Percentiles rank a stretch among this genome's conserved stretches.
phyloP scores from a whole-genome alignment of 1,284 basidiomycete genomes.

The Papiliotrema fonsecae region DNA sequence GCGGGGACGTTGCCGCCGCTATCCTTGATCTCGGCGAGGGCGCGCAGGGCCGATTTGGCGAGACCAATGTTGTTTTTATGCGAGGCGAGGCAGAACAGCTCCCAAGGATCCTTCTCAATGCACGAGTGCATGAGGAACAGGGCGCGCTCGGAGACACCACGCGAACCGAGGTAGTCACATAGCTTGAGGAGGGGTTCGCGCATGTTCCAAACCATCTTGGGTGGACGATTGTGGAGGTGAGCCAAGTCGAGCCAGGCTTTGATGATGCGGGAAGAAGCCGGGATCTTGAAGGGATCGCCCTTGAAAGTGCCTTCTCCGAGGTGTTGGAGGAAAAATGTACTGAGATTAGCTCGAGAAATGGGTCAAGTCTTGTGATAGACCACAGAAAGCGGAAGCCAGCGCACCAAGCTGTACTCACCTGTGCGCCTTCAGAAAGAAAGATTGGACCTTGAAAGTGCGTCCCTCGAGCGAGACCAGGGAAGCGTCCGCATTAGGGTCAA shows the following conservation, averaged over 20 bases:
- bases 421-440: constrained; percentile 17
- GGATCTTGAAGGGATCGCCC: neutral
- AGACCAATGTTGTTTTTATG: constrained; percentile 8
- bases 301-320: neutral
- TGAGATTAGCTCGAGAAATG: constrained; percentile 2
- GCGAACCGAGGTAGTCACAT: constrained; percentile 9
- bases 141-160: constrained; percentile 9
- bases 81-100: constrained; percentile 8
- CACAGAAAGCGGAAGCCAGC: neutral
- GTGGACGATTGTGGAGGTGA: constrained; percentile 11
- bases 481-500: constrained; percentile 20
- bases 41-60: neutral
- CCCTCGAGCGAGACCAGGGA: constrained; percentile 17
- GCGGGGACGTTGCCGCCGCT: neutral
- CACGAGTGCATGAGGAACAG: constrained; percentile 6
- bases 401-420: too few relatives aligned
- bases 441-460: constrained; percentile 17
- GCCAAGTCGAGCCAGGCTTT: constrained; percentile 18
- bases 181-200: constrained; percentile 14
- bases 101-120: constrained; percentile 10
- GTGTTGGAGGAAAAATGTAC: constrained; percentile 7
- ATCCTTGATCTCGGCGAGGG: neutral
- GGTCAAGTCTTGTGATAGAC: neutral
- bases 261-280: constrained; percentile 6
- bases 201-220: constrained; percentile 5